Evolutionary conservation across 495 filamentous ascomycete species (phyloP).

Genomic region (Penicillium maclennaniae): DNA sequence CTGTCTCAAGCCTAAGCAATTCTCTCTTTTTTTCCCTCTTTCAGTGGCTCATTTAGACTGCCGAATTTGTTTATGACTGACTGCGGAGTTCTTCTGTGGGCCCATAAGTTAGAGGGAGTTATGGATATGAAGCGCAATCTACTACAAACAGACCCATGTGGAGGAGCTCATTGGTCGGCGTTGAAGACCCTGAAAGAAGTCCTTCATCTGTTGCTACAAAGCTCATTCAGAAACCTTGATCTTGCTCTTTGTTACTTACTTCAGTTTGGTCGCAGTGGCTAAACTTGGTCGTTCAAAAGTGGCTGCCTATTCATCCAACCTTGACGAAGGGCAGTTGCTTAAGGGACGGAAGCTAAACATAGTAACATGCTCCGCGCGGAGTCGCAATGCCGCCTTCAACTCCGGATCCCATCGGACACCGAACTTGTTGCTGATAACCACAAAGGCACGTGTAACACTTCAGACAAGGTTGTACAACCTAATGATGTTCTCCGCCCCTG

Average conservation of each 20-base stretch:
- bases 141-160: constrained; percentile 11
- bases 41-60: neutral
- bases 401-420: neutral
- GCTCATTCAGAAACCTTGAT: neutral
- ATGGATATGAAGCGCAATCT: constrained; percentile 7
- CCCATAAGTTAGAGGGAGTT: neutral
- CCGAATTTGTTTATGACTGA: neutral
- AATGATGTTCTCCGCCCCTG: neutral
- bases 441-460: neutral
- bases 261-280: too few species aligned
- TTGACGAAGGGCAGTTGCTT: constrained; percentile 4
- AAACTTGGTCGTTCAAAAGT: too few species aligned
- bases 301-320: neutral
- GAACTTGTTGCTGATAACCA: too few species aligned
- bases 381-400: neutral
- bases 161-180: neutral
- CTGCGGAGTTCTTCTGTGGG: neutral
- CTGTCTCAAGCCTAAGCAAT: constrained; percentile 15
- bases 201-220: neutral
- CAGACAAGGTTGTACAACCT: neutral
- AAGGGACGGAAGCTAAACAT: constrained; percentile 15
- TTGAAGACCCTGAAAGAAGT: neutral
- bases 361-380: constrained; percentile 13
- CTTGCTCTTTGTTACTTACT: neutral
- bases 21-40: neutral